Evolutionary conservation across 1,139 yeast species (phyloP).

Genomic region (Saccharomyces hybrid): DNA sequence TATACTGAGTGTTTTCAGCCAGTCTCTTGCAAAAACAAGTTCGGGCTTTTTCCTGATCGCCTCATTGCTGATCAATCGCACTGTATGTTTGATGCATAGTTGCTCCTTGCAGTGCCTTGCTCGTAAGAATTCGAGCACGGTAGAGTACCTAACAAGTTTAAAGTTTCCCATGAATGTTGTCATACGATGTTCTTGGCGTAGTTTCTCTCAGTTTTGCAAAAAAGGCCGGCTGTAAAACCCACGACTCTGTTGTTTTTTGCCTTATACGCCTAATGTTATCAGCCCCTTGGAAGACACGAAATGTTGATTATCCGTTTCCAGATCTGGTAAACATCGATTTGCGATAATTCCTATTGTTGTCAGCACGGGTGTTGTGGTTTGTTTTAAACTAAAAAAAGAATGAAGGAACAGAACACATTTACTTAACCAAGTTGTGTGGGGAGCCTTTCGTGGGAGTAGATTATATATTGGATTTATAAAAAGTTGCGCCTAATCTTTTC

Average conservation of each 20-base stretch:
- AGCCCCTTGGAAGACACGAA: slow-evolving; percentile 1
- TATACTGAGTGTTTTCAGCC: slow-evolving; percentile 39
- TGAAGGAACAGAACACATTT: neutral
- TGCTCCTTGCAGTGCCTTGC: neutral
- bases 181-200: neutral
- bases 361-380: neutral
- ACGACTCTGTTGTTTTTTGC: neutral
- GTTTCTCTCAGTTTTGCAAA: neutral
- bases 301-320: neutral
- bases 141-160: neutral
- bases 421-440: neutral
- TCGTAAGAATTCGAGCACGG: neutral
- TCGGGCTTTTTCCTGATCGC: neutral
- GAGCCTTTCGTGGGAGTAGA: neutral
- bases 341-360: slow-evolving; percentile 1
- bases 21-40: slow-evolving; percentile 33
- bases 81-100: neutral
- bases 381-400: neutral
- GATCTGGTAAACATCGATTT: neutral
- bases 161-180: neutral
- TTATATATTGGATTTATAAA: neutral
- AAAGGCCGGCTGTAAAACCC: neutral
- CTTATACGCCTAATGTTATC: neutral
- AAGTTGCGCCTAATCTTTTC: neutral
- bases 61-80: neutral